phyloP scores from a whole-genome alignment of 257 asterid genomes.

The Dorcoceras hygrometricum region DNA sequence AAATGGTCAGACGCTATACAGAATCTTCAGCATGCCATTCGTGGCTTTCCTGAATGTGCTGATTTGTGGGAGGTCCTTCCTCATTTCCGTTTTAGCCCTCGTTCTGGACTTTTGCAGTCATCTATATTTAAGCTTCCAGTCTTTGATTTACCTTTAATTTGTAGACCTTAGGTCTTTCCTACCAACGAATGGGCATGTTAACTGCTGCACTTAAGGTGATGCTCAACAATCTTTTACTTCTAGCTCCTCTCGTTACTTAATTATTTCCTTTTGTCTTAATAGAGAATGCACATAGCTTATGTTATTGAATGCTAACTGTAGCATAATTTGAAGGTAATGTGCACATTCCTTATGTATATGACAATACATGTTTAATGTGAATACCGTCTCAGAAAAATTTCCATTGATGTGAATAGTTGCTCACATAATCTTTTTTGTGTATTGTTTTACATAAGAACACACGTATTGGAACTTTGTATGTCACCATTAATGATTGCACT shows the following conservation, averaged over 20 bases:
- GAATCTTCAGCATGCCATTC: conserved; percentile 88
- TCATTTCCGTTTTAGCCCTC: conserved; percentile 6
- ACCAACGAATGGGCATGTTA: conserved; percentile 91
- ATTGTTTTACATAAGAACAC: conserved; percentile 2
- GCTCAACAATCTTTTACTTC: conserved; percentile 6
- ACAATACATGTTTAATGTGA: not conserved
- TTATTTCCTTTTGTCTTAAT: conserved; percentile 1
- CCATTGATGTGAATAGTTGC: conserved; percentile 7
- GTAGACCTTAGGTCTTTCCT: conserved; percentile 90
- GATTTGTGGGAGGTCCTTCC: conserved; percentile 90
- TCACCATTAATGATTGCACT: not conserved
- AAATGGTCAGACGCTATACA: conserved; percentile 95
- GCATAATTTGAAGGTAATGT: conserved; percentile 4
- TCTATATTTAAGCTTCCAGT: conserved; percentile 16
- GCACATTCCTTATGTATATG: conserved; percentile 5
- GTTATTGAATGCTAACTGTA: not conserved
- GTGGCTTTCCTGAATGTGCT: conserved; percentile 82
- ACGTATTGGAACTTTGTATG: not conserved
- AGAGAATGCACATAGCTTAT: not conserved
- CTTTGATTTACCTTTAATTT: conserved; percentile 26
- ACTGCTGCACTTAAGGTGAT: conserved; percentile 94
- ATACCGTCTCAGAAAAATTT: not conserved
- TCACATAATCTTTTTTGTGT: not conserved
- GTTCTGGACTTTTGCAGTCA: conserved; percentile 2
- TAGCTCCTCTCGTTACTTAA: not conserved